phyloP scores from a whole-genome alignment of 208 protist species.

The Crithidia bombi region DNA sequence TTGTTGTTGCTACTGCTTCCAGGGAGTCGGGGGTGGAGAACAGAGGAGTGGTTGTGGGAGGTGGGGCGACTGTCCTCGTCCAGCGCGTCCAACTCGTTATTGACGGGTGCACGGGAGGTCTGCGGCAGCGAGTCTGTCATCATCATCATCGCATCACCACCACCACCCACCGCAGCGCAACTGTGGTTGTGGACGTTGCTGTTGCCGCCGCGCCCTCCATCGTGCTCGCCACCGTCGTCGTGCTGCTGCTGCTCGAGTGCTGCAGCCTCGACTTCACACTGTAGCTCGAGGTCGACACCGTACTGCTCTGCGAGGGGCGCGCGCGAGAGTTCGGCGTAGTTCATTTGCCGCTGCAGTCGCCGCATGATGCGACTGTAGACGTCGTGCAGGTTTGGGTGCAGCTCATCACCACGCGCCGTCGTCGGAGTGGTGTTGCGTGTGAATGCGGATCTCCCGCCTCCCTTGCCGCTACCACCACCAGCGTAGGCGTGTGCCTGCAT shows the following conservation, averaged over 20 bases:
- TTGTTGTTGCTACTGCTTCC: neutral
- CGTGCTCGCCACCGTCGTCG: conserved; percentile 10
- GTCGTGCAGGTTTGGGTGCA: conserved; percentile 74
- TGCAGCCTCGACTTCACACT: conserved; percentile 24
- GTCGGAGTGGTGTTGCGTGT: neutral
- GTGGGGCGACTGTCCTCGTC: conserved; percentile 2
- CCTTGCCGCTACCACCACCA: neutral
- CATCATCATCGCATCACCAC: neutral
- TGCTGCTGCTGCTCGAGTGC: neutral
- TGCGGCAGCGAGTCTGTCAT: neutral
- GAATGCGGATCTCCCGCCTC: neutral
- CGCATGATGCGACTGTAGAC: conserved; percentile 89
- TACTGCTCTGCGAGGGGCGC: conserved; percentile 69
- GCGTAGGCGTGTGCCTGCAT: neutral
- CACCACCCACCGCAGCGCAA: neutral
- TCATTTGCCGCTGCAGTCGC: conserved; percentile 73
- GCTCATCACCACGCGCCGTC: conserved; percentile 21
- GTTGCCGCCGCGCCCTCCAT: neutral
- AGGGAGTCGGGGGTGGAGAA: neutral
- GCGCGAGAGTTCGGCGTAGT: conserved; percentile 74
- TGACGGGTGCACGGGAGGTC: neutral
- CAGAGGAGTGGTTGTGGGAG: conserved; percentile 9
- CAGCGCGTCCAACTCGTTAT: neutral
- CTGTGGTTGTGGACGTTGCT: neutral
- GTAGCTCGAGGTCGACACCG: conserved; percentile 48